These are phyloP conservation scores for Volvox africanus DNA, from an alignment of 139 green algal species.

Conservation along the genomic window DNA sequence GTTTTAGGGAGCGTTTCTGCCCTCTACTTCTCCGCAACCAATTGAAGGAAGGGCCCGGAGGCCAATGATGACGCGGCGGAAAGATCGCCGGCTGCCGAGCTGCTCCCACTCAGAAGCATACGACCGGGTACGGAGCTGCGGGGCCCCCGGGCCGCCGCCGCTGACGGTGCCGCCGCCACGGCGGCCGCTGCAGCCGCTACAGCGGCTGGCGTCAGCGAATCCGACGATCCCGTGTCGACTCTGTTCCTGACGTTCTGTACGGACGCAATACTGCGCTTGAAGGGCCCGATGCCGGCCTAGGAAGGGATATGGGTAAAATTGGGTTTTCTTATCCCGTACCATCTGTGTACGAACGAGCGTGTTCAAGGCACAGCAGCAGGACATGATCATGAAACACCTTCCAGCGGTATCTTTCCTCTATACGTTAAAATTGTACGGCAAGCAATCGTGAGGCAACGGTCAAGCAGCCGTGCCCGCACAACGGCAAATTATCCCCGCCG, in stretches of 20 bases:
- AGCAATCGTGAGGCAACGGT: neutral
- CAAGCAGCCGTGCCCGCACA: neutral
- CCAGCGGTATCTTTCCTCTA: neutral
- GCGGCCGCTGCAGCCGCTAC: neutral
- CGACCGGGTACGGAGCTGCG: neutral
- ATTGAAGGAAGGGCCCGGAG: neutral
- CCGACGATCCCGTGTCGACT: neutral
- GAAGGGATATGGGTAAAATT: neutral
- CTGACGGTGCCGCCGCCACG: neutral
- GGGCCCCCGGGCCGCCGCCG: neutral
- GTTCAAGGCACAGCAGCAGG: neutral
- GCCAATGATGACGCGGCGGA: neutral
- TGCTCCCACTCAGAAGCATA: neutral
- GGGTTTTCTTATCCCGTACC: neutral
- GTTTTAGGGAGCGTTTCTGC: neutral
- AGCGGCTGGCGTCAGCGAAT: neutral
- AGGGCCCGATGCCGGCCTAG: constrained; percentile 25
- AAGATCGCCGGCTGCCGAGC: neutral
- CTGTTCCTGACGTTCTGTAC: neutral
- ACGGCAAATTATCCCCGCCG: too few relatives aligned
- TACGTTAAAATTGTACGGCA: neutral
- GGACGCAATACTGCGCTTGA: constrained; percentile 32
- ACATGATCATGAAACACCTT: neutral
- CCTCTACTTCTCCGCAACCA: neutral
- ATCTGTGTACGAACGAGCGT: neutral